Conservation (phyloP, 345 rosid genomes). For the Corymbia maculata region DNA sequence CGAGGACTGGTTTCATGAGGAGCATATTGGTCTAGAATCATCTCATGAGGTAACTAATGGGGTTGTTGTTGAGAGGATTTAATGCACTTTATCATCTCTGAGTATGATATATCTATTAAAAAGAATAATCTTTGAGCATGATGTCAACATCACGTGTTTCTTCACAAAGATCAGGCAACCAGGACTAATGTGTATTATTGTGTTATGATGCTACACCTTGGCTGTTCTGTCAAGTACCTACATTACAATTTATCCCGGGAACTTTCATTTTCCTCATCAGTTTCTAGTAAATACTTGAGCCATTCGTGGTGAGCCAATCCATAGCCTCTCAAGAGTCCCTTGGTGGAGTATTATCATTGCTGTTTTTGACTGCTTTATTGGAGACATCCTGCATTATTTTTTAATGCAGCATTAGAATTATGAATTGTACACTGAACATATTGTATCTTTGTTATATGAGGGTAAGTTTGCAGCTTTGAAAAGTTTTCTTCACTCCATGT, state of each 20-base stretch:
- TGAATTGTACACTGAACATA: not conserved
- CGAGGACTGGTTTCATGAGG: constrained; percentile 99
- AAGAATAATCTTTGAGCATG: not conserved
- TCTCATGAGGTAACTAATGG: constrained; percentile 42
- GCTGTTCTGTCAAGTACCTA: not conserved
- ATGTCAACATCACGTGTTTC: not conserved
- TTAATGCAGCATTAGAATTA: not conserved
- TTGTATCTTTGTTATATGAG: not conserved
- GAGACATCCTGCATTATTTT: not conserved
- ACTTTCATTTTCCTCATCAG: not conserved
- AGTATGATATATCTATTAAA: not conserved
- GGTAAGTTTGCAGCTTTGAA: not conserved
- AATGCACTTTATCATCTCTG: not conserved
- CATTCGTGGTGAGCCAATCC: not conserved
- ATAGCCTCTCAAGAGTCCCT: not conserved
- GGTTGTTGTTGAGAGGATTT: not conserved
- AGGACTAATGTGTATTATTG: not conserved
- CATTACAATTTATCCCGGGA: not conserved
- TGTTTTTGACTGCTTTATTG: not conserved
- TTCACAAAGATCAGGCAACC: not conserved
- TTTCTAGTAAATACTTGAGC: not conserved
- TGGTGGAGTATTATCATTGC: not conserved
- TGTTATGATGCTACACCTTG: not conserved
- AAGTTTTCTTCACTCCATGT: not conserved
- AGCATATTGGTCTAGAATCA: constrained; percentile 62